A percentile compares a stretch with the other conserved stretches of the same genome.
Conservation (phyloP, 179 eudicot species). For the Beta lomatogona region DNA sequence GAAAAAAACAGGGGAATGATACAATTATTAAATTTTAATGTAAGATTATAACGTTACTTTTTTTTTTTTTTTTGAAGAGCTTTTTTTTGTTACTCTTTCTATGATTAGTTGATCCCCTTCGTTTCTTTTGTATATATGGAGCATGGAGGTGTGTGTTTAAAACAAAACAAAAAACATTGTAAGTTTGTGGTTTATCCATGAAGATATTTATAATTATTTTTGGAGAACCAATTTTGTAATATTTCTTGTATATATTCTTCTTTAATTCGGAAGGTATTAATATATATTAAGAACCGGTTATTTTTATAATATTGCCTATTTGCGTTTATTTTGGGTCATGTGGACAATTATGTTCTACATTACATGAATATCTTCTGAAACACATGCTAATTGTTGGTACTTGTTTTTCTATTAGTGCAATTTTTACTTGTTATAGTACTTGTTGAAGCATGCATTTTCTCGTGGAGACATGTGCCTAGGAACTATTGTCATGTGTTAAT, state of each 20-base stretch:
- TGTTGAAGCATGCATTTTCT: not conserved
- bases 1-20: slow-evolving; percentile 24
- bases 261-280: not conserved
- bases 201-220: not conserved
- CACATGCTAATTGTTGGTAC: not conserved
- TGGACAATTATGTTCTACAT: not conserved
- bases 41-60: not conserved
- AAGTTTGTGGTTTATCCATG: not conserved
- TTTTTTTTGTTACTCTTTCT: not conserved
- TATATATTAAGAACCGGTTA: not conserved
- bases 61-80: not conserved
- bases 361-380: not conserved
- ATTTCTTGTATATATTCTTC: not conserved
- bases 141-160: not conserved
- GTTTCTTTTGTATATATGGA: slow-evolving; percentile 24
- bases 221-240: not conserved
- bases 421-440: not conserved
- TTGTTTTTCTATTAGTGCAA: too few relatives aligned
- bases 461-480: not conserved
- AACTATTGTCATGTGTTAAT: not conserved
- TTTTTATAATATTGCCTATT: not conserved
- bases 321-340: not conserved
- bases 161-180: not conserved
- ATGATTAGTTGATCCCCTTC: slow-evolving; percentile 27
- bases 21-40: not conserved